phyloP scores from a whole-genome alignment of 176 grass and related monocot species.

The Microstegium vimineum region DNA sequence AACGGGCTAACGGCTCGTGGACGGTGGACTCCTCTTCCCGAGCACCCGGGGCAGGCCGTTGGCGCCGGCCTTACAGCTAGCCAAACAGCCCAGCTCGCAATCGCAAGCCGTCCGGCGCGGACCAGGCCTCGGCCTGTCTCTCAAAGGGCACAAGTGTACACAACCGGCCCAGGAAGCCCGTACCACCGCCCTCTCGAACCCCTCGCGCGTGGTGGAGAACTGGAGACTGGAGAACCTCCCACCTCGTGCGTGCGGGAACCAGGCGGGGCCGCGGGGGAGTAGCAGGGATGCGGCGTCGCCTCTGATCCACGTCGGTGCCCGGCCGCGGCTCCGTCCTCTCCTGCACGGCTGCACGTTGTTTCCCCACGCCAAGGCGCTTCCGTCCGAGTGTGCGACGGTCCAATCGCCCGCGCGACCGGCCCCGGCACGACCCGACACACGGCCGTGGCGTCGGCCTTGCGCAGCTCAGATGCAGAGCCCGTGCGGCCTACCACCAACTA shows the following conservation, averaged over 20 bases:
- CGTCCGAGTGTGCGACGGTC: background rate
- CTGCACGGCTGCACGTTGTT: background rate
- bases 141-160: background rate
- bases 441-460: conserved; percentile 6
- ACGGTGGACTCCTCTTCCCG: background rate
- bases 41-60: background rate
- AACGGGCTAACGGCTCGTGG: background rate
- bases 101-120: background rate
- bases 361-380: background rate
- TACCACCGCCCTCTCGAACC: no score
- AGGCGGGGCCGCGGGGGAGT: background rate
- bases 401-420: background rate
- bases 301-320: background rate
- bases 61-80: background rate
- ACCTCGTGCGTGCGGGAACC: background rate
- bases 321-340: background rate
- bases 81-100: background rate
- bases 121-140: background rate
- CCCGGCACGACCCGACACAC: background rate
- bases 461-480: background rate
- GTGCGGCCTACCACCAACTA: conserved; percentile 19
- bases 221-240: background rate
- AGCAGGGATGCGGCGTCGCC: background rate
- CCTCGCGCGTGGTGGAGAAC: background rate
- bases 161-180: background rate